Evolutionary conservation across 306 rosid species (phyloP), one percentile per base, ranked within the genome.

Genomic region (Cicer cuneatum): DNA sequence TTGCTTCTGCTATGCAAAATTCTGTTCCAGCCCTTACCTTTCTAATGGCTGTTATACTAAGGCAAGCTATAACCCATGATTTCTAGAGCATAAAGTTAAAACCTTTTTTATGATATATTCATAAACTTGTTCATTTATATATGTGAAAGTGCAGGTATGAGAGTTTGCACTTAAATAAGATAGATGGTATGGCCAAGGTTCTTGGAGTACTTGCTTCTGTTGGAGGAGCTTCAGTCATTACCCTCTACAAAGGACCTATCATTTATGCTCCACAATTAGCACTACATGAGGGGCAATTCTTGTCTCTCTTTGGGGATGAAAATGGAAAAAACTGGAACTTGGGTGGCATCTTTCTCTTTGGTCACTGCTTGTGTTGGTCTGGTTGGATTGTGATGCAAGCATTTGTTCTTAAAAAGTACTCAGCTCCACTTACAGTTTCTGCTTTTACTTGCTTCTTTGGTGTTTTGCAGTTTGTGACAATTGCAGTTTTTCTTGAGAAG

Each of bases 21-120:
- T 77, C 89, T 10, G 86, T 89, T 72, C 97, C 97, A 4, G 95
- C 97, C 46, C 81, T 89, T 12, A 92, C 97, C n/a, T 89, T 89
- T 76, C 89, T 92, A 49, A 83, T 92, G 89, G 90, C 97, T 11
- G 88, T 61, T 0, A 7, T 86, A 16, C 84, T 88, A 76, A 73
- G 96, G 93, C 86, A 85, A 81, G 85, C 13, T 43, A 48, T 12
- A 68, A 48, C 53, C 64, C 77, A 29, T 47, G 10, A 38, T 18
- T 51, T 24, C 57, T 78, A 35, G 41, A 71, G n/a, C 8, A 46
- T 63, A 70, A 12, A 12, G 10, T 33, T 33, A 7, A 69, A 40
- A 33, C 0, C 42, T 21, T 38, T 29, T 38, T 1, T 8, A 66
- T 67, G 60, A 49, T 14, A 39, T 38, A 39, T 5, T 71, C 6